Percentiles rank a stretch among this genome's conserved stretches.
These are phyloP conservation scores for Plantago elongata DNA, from an alignment of 257 asterid species.

Conservation along the genomic window DNA sequence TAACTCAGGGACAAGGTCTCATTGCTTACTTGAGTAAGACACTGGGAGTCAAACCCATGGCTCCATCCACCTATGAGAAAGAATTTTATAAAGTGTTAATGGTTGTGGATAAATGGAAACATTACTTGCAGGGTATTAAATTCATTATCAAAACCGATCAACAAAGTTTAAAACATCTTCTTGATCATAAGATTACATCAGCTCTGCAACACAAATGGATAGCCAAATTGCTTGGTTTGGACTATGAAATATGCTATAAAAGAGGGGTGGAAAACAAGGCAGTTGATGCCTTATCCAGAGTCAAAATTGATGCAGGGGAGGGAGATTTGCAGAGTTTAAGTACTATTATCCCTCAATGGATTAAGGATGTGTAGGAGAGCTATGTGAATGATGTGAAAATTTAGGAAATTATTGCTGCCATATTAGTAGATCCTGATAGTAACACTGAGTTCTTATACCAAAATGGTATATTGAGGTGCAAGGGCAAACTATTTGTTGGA, in stretches of 20 bases:
- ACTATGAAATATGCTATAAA: conserved; percentile 1
- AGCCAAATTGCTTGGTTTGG: not conserved
- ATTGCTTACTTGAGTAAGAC: conserved; percentile 4
- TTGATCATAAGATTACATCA: not conserved
- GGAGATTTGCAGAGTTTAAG: no score
- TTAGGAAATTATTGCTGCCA: no score
- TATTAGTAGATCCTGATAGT: not conserved
- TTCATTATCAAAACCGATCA: conserved; percentile 7
- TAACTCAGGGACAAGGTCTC: not conserved
- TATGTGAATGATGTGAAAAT: no score
- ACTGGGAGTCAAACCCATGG: not conserved
- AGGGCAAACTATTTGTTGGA: not conserved
- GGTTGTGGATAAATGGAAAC: not conserved
- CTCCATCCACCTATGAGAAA: not conserved
- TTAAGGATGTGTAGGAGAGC: no score
- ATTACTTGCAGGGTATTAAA: not conserved
- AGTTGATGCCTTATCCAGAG: no score
- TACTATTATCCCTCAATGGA: no score
- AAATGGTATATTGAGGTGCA: not conserved
- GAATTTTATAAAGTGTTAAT: not conserved
- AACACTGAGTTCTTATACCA: not conserved
- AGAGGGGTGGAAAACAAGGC: not conserved
- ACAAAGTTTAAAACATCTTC: not conserved
- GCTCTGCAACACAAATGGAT: conserved; percentile 11
- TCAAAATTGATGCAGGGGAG: no score